A percentile compares a stretch with the other conserved stretches of the same genome.
Evolutionary conservation across 805 yeast genomes (phyloP).

Genomic region (Ogataea ramenticola): DNA sequence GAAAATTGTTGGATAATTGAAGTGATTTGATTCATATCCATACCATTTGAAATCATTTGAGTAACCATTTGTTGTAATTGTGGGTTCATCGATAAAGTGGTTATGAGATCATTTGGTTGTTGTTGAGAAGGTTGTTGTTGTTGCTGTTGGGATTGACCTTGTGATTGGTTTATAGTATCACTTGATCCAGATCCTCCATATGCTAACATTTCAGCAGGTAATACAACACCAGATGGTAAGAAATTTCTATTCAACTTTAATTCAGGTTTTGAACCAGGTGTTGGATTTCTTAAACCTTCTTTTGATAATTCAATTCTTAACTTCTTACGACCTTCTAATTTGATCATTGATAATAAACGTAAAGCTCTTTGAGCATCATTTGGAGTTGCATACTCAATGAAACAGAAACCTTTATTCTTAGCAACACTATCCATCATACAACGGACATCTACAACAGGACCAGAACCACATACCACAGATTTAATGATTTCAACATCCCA

Average conservation of each 20-base stretch:
- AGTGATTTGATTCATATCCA: conserved; percentile 27
- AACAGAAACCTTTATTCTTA: conserved; percentile 60
- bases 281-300: conserved; percentile 42
- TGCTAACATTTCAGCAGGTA: conserved; percentile 42
- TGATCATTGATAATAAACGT: conserved; percentile 34
- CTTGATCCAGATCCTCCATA: too few species aligned
- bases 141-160: conserved; percentile 4
- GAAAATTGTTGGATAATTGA: conserved; percentile 21
- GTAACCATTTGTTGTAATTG: conserved; percentile 26
- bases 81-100: conserved; percentile 21
- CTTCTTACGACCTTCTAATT: conserved; percentile 38
- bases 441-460: conserved; percentile 62
- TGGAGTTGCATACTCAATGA: conserved; percentile 49
- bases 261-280: conserved; percentile 33
- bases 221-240: conserved; percentile 49
- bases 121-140: conserved; percentile 1
- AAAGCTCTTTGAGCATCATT: conserved; percentile 47
- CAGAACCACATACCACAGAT: conserved; percentile 65
- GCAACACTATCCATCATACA: conserved; percentile 52
- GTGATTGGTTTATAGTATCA: too few species aligned
- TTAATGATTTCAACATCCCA: conserved; percentile 63
- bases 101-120: conserved; percentile 15
- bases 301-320: conserved; percentile 54
- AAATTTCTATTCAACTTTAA: conserved; percentile 36
- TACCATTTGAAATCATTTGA: conserved; percentile 28